A percentile compares a stretch with the other conserved stretches of the same genome.
Evolutionary conservation across 192 early-diverging fungal genomes (phyloP).

Genomic region (Allomyces macrogynus): DNA sequence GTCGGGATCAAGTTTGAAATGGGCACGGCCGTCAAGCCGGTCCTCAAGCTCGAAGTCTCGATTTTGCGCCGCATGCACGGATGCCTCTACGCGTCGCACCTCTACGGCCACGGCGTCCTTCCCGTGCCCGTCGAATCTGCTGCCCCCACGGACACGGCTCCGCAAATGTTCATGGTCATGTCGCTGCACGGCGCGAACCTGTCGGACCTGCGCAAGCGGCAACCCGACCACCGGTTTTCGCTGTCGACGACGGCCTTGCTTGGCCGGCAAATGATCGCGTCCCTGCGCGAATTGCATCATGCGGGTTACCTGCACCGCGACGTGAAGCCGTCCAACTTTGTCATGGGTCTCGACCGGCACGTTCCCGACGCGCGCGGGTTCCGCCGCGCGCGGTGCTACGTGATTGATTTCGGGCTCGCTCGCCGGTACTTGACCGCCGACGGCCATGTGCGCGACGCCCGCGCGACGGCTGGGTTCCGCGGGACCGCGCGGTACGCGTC

Average conservation of each 20-base stretch:
- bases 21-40: slow-evolving; percentile 19
- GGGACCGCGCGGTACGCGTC: slow-evolving; percentile 32
- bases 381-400: slow-evolving; percentile 11
- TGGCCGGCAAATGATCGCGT: slow-evolving; percentile 25
- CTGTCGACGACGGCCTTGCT: slow-evolving; percentile 18
- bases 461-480: slow-evolving; percentile 28
- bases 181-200: slow-evolving; percentile 28
- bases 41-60: slow-evolving; percentile 25
- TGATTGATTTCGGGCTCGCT: slow-evolving; percentile 34
- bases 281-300: slow-evolving; percentile 21
- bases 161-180: slow-evolving; percentile 34
- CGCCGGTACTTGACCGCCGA: slow-evolving; percentile 11
- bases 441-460: slow-evolving; percentile 19
- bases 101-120: too few species aligned
- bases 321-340: slow-evolving; percentile 22
- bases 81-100: too few species aligned
- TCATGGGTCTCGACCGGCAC: neutral
- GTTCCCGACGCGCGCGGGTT: neutral
- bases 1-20: slow-evolving; percentile 36
- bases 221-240: slow-evolving; percentile 14
- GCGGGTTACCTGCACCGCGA: slow-evolving; percentile 32
- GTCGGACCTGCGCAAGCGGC: slow-evolving; percentile 21
- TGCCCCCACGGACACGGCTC: slow-evolving; percentile 3
- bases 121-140: too few species aligned
- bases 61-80: slow-evolving; percentile 8